phyloP scores from a whole-genome alignment of 2,329 filamentous ascomycete genomes.

The Curvularia verruculosa region DNA sequence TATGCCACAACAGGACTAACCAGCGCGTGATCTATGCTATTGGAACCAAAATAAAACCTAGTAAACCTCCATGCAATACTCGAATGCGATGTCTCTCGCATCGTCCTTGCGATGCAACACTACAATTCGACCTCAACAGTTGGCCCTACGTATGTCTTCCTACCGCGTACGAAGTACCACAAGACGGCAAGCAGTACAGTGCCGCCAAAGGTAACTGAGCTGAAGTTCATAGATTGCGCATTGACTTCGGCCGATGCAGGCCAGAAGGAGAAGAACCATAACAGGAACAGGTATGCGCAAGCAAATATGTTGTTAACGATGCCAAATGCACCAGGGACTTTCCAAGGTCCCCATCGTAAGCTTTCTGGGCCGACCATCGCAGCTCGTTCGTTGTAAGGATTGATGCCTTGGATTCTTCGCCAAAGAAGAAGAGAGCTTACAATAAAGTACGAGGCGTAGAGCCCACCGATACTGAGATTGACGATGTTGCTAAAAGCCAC shows the following conservation, averaged over 20 bases:
- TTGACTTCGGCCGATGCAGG: constrained; percentile 8
- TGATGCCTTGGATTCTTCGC: constrained; percentile 11
- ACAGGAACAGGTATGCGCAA: constrained; percentile 17
- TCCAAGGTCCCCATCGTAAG: constrained; percentile 9
- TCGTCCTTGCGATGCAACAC: too few relatives aligned
- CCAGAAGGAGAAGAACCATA: constrained; percentile 27
- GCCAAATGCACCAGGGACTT: constrained; percentile 6
- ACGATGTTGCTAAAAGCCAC: constrained; percentile 21
- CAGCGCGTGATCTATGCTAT: too few relatives aligned
- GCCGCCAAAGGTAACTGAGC: constrained; percentile 22
- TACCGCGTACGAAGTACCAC: constrained; percentile 18
- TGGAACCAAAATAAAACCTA: too few relatives aligned
- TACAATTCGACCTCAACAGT: constrained; percentile 18
- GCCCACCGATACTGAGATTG: constrained; percentile 14
- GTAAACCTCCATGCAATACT: too few relatives aligned
- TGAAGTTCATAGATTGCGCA: constrained; percentile 27
- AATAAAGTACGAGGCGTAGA: constrained; percentile 24
- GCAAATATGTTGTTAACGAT: constrained; percentile 16
- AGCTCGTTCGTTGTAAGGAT: not conserved
- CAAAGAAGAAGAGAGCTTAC: constrained; percentile 14
- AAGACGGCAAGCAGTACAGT: constrained; percentile 14
- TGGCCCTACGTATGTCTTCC: constrained; percentile 27
- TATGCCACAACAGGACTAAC: too few relatives aligned
- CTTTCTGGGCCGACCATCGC: constrained; percentile 2
- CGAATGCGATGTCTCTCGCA: too few relatives aligned